Conservation (phyloP, 2,329 filamentous ascomycete genomes). For the Diaporthe eres region DNA sequence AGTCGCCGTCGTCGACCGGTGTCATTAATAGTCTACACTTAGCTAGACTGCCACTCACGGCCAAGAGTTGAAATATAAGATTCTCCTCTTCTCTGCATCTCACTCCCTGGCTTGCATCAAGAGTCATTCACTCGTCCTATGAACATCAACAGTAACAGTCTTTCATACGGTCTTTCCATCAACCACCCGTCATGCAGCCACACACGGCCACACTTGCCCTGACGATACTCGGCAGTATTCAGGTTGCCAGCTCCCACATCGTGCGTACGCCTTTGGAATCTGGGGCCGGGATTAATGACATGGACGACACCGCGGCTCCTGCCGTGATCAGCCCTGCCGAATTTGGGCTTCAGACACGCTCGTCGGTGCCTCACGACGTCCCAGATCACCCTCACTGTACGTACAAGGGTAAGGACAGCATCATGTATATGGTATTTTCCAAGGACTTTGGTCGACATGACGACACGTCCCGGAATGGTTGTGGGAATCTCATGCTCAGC, state of each 20-base stretch:
- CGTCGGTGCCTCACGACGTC: background rate
- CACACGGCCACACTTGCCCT: background rate
- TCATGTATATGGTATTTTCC: background rate
- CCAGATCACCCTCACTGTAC: constrained; percentile 5
- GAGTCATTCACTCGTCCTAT: background rate
- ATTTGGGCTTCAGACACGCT: background rate
- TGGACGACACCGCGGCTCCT: background rate
- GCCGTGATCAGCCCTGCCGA: too few species aligned
- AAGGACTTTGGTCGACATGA: constrained; percentile 2
- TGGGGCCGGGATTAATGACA: background rate
- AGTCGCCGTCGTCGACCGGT: background rate
- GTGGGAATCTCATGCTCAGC: background rate
- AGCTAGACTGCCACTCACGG: background rate
- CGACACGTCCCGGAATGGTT: background rate
- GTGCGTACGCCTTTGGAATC: background rate
- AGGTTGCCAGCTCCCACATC: background rate
- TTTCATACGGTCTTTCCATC: rapidly evolving
- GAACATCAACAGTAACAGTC: background rate
- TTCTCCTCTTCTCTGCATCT: too few species aligned
- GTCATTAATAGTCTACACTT: background rate
- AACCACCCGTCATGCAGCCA: background rate
- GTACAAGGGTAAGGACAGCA: background rate
- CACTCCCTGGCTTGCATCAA: too few species aligned
- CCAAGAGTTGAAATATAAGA: background rate
- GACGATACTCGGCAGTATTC: background rate